Evolutionary conservation across 2,329 filamentous ascomycete genomes (phyloP).

Genomic region (Helotiales sp.): DNA sequence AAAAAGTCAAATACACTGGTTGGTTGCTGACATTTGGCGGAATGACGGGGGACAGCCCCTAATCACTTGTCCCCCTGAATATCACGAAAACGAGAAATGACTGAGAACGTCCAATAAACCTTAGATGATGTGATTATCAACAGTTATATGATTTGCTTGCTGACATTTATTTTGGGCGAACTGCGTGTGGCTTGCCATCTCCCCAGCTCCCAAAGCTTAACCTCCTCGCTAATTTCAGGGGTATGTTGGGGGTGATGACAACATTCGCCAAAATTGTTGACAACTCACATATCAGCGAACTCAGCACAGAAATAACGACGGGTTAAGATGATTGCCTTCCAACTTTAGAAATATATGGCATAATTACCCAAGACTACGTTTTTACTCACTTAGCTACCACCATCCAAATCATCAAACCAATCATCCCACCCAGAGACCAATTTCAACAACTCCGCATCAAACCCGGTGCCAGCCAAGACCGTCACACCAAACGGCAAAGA

Average conservation of each 20-base stretch:
- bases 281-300: too few species aligned
- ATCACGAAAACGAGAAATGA: conserved; percentile 4
- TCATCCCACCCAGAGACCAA: conserved; percentile 41
- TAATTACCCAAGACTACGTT: too few species aligned
- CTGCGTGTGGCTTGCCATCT: background rate
- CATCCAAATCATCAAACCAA: conserved; percentile 24
- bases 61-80: conserved; percentile 8
- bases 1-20: background rate
- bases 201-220: background rate
- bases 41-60: background rate
- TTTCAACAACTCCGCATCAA: conserved; percentile 48
- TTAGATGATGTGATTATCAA: too few species aligned
- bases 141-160: background rate
- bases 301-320: too few species aligned
- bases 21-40: background rate
- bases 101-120: background rate
- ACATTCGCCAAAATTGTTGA: background rate
- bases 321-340: too few species aligned
- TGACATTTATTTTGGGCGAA: background rate
- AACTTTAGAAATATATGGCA: too few species aligned
- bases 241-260: background rate
- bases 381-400: background rate
- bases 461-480: conserved; percentile 47
- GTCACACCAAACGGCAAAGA: conserved; percentile 52
- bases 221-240: conserved; percentile 1